Base-by-base conservation (phyloP, 2,329 filamentous ascomycete species). In the Fusarium luffae region DNA sequence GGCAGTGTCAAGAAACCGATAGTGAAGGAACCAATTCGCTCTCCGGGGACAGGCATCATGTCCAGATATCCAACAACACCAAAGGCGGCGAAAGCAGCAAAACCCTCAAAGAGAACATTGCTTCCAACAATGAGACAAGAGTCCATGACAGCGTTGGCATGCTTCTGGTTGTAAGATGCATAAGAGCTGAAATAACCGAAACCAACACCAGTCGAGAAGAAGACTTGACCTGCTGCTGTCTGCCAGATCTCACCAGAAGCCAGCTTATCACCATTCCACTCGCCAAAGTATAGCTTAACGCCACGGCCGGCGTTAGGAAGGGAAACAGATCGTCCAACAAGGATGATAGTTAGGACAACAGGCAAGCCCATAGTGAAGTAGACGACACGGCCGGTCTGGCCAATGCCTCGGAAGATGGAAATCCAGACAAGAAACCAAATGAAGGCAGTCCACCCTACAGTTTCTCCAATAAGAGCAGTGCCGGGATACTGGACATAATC, bases 341-440 rank as follows among this genome's bases (percentile, higher is more conserved):
- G 80, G 57, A 88, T 83, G 64, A 89, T 81, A 4, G 85, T 88
- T 16, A 85, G 85, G 61, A 86, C 78, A 51, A 89, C 87, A 1
- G 87, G 86, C 7, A 89, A 74, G 2, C 85, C 86, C 86, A 89
- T 88, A n/a, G 86, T 88, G 75, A 86, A 87, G 77, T 88, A 89
- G 7, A 88, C 86, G 12, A 88, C 87, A 8, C 86, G 82, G 3
- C 86, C 86, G 3, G 86, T 88, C 63, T 87, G 75, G 0, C 86
- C 85, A 21, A 89, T 85, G 9, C 88, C 85, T 37, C 85, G 84
- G 76, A 88, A 87, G 69, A 89, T 88, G 68, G 84, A 87, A 42
- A 89, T 69, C 85, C 86, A 88, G 69, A 89, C 83, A 2, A 88
- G 75, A 72, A 89, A 86, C 85, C 86, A 88, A 61, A 86, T 84